Evolutionary conservation across 2,329 filamentous ascomycete genomes (phyloP), one percentile per base, ranked within the genome.

Genomic region (Hypomyces perniciosus): DNA sequence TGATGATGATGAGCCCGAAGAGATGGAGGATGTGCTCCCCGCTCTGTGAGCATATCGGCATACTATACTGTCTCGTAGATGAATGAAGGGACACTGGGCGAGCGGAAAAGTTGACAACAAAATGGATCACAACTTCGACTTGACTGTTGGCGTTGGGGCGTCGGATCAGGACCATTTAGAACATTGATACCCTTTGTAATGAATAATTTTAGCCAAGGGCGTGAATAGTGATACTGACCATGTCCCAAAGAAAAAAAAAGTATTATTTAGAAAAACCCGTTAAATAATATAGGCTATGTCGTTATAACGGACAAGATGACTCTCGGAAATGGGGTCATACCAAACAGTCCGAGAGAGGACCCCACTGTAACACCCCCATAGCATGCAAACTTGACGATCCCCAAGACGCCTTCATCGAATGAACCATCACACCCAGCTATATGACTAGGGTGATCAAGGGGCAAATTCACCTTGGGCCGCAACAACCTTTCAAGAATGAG

Each of bases 1-100:
- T 8, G 86, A 86, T 9, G 79, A 88, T 28, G 82, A 84, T 26
- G 80, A 82, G 26, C 77, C 84, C 48, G 74, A 85, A 51, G 83
- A 90, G 67, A 90, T 93, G 79, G 88, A 92, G 67, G 88, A 90
- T 67, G 86, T 91, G n/a, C 60, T 78, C 38, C 63, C 61, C 8
- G 55, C 58, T 33, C 37, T 52, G 20, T 49, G 29, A 47, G 34
- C 27, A 30, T 12, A 39, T 7, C n/a, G n/a, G n/a, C n/a, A n/a
- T n/a, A n/a, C n/a, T n/a, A 39, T 8, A 39, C 37, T 20, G 37
- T 20, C 6, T 39, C 20, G 20, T 20, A 20, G 9, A 39, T 20
- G 37, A 39, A n/a, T 7, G 13, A n/a, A 8, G 7, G 37, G 37
- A 39, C 13, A 39, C 13, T 20, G 13, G 13, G 37, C 13, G 13